Conservation (phyloP, 1,139 yeast species). For the Nematodospora anomalae region DNA sequence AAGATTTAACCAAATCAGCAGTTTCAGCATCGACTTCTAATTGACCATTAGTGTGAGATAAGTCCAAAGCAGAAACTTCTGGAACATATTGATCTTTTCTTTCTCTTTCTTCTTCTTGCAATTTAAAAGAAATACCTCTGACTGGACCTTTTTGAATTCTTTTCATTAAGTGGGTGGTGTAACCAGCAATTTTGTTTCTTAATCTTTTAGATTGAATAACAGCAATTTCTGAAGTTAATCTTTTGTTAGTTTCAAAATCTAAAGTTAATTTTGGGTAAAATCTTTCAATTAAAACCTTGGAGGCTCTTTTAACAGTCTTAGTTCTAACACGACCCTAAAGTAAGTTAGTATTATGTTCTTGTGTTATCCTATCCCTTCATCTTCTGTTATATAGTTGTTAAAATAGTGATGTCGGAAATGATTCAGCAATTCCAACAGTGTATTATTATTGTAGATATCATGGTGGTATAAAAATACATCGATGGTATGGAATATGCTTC, state of each 20-base stretch:
- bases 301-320: slow-evolving; percentile 99
- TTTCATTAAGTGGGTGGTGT: slow-evolving; percentile 99
- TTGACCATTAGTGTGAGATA: slow-evolving; percentile 93
- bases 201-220: slow-evolving; percentile 99
- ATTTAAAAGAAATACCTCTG: slow-evolving; percentile 99
- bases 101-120: slow-evolving; percentile 99
- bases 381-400: too few relatives aligned
- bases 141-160: slow-evolving; percentile 99
- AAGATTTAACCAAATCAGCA: slow-evolving; percentile 91
- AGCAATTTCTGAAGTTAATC: slow-evolving; percentile 98
- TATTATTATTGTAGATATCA: too few relatives aligned
- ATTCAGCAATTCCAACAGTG: too few relatives aligned
- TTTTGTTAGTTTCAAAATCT: slow-evolving; percentile 99
- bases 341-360: slow-evolving; percentile 28
- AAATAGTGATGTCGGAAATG: too few relatives aligned
- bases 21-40: slow-evolving; percentile 98
- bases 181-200: slow-evolving; percentile 99
- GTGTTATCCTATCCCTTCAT: too few relatives aligned
- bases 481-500: too few relatives aligned
- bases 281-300: slow-evolving; percentile 99
- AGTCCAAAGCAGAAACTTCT: slow-evolving; percentile 99
- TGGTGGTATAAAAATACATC: too few relatives aligned
- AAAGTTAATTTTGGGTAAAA: slow-evolving; percentile 99
- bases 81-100: slow-evolving; percentile 99
- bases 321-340: slow-evolving; percentile 96